Conservation (phyloP, 1,139 yeast species). For the Geotrichum aggregatum region DNA sequence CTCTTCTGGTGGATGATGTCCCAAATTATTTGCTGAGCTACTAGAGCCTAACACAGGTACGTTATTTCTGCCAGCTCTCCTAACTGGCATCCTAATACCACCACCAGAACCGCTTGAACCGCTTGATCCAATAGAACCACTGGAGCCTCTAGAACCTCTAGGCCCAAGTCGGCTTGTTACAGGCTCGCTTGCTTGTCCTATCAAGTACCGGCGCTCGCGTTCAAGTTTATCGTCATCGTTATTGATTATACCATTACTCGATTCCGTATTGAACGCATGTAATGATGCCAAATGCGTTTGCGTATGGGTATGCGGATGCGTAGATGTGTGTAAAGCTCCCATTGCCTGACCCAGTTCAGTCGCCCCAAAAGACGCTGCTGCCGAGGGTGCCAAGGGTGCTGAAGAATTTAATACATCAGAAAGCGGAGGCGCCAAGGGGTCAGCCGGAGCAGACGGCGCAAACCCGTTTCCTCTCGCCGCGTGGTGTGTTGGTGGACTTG, state of each 20-base stretch:
- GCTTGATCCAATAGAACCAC: not conserved
- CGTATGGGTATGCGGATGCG: no score
- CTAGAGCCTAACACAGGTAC: no score
- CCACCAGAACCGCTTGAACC: not conserved
- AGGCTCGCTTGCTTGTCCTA: slow-evolving; percentile 4
- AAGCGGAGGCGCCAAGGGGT: not conserved
- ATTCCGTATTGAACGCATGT: no score
- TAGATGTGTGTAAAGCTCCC: no score
- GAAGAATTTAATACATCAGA: not conserved
- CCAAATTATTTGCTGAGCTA: no score
- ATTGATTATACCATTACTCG: not conserved
- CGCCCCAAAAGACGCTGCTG: not conserved
- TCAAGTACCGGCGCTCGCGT: slow-evolving; percentile 15
- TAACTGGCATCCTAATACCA: not conserved
- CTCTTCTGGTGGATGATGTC: not conserved
- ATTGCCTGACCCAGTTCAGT: no score
- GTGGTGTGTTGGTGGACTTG: not conserved
- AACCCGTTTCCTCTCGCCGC: slow-evolving; percentile 39
- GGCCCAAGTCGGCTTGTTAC: not conserved
- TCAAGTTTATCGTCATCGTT: slow-evolving; percentile 13
- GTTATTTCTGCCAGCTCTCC: no score
- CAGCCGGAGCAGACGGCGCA: not conserved
- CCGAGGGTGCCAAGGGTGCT: not conserved
- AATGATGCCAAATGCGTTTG: no score
- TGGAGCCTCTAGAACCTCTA: not conserved